phyloP scores from a whole-genome alignment of 2,329 filamentous ascomycete genomes.

The Fragosphaeria purpurea region DNA sequence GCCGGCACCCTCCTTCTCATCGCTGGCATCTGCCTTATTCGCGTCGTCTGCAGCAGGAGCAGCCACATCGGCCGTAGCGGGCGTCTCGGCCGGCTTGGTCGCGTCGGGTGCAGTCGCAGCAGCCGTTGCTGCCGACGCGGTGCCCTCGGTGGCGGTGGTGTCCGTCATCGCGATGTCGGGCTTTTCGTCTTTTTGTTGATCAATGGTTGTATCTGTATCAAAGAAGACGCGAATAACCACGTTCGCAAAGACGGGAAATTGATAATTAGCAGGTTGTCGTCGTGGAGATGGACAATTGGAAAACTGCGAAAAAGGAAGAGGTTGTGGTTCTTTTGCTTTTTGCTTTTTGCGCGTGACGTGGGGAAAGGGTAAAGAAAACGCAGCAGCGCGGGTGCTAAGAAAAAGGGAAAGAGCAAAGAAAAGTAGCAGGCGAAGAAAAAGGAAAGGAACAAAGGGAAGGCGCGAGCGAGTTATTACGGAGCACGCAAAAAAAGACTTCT shows the following conservation, averaged over 20 bases:
- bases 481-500: not conserved
- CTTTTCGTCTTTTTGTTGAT: not conserved
- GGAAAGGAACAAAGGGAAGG: not conserved
- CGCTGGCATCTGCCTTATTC: not conserved
- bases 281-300: not conserved
- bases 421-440: not conserved
- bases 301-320: not conserved
- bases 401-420: not conserved
- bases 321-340: constrained; percentile 6
- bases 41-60: not conserved
- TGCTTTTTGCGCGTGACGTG: constrained; percentile 11
- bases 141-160: constrained; percentile 8
- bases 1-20: not conserved
- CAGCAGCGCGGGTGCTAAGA: constrained; percentile 7
- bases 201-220: not conserved
- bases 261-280: not conserved
- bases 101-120: constrained; percentile 1
- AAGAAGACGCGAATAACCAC: not conserved
- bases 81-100: constrained; percentile 4
- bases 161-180: constrained; percentile 9
- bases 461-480: not conserved
- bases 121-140: constrained; percentile 2
- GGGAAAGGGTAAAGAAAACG: constrained; percentile 8
- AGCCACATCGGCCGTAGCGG: not conserved
- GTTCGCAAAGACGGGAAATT: not conserved